These are phyloP conservation scores for Rostrohypoxylon terebratum DNA, from an alignment of 495 filamentous ascomycete genomes.

Conservation along the genomic window DNA sequence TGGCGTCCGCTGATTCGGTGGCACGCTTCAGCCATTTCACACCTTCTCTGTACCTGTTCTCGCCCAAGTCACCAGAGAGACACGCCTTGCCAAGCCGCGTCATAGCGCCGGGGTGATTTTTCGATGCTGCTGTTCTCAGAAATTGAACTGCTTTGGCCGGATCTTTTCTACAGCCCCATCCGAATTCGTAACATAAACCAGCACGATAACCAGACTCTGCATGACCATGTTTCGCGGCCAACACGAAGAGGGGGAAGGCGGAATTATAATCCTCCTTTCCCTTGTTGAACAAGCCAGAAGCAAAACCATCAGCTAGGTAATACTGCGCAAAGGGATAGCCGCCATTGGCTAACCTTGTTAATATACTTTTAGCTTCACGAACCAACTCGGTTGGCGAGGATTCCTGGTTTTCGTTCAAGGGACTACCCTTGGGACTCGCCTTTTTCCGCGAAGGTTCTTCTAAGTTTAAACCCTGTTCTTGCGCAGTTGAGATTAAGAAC, in stretches of 20 bases:
- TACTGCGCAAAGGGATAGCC: slow-evolving; percentile 98
- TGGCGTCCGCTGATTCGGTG: slow-evolving; percentile 84
- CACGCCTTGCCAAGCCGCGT: slow-evolving; percentile 91
- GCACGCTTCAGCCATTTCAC: slow-evolving; percentile 97
- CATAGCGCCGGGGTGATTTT: slow-evolving; percentile 95
- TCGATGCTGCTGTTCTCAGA: slow-evolving; percentile 88
- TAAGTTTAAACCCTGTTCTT: slow-evolving; percentile 67
- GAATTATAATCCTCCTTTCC: slow-evolving; percentile 89
- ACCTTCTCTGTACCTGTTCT: slow-evolving; percentile 88
- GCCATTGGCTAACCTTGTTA: slow-evolving; percentile 85
- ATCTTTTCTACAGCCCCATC: slow-evolving; percentile 93
- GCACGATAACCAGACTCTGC: slow-evolving; percentile 95
- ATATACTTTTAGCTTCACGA: slow-evolving; percentile 87
- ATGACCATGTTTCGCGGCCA: slow-evolving; percentile 96
- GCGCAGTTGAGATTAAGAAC: slow-evolving; percentile 88
- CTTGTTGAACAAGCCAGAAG: slow-evolving; percentile 94
- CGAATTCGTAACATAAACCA: slow-evolving; percentile 96
- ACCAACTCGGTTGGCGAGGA: slow-evolving; percentile 74
- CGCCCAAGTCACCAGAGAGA: slow-evolving; percentile 86
- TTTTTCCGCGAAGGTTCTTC: slow-evolving; percentile 55
- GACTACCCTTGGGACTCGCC: slow-evolving; percentile 59
- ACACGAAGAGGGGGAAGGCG: slow-evolving; percentile 90
- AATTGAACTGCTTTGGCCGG: slow-evolving; percentile 92
- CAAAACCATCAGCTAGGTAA: slow-evolving; percentile 93
- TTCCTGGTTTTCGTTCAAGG: slow-evolving; percentile 58